A percentile compares a stretch with the other conserved stretches of the same genome.
These are phyloP conservation scores for Yamadazyma olivae DNA, from an alignment of 805 yeast genomes.

Conservation along the genomic window DNA sequence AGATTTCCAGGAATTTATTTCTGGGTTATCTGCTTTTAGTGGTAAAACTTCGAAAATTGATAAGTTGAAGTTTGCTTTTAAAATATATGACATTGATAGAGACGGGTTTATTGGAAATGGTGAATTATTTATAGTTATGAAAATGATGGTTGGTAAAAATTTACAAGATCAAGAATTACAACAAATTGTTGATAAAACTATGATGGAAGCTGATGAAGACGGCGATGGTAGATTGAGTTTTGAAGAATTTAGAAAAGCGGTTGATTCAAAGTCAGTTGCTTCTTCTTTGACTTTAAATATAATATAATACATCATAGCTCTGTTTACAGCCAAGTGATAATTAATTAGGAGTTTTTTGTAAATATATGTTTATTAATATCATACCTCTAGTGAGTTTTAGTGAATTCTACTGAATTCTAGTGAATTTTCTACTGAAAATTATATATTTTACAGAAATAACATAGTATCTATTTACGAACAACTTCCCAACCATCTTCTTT, in stretches of 20 bases:
- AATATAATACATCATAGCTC: slow-evolving; percentile 31
- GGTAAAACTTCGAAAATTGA: slow-evolving; percentile 78
- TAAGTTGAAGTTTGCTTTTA: slow-evolving; percentile 84
- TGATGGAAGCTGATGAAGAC: slow-evolving; percentile 86
- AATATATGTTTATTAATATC: no score
- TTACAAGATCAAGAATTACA: slow-evolving; percentile 84
- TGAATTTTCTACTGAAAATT: no score
- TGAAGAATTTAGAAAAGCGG: slow-evolving; percentile 77
- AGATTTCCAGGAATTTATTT: slow-evolving; percentile 92
- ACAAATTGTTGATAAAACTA: slow-evolving; percentile 95
- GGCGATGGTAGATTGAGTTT: slow-evolving; percentile 85
- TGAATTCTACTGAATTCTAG: no score
- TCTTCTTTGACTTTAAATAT: slow-evolving; percentile 54
- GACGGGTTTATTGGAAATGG: slow-evolving; percentile 97
- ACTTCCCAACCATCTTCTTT: slow-evolving; percentile 36
- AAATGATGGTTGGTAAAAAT: slow-evolving; percentile 96
- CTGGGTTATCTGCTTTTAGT: slow-evolving; percentile 83
- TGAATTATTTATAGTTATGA: slow-evolving; percentile 84
- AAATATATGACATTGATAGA: slow-evolving; percentile 90
- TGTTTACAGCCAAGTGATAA: background rate
- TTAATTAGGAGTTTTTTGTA: no score
- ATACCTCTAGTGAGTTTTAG: no score
- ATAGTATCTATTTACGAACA: slow-evolving; percentile 23
- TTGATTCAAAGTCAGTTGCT: slow-evolving; percentile 57
- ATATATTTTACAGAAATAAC: slow-evolving; percentile 8